Percentiles rank a stretch among this genome's conserved stretches.
These are phyloP conservation scores for Ogataea siamensis DNA, from an alignment of 805 yeast species.

Conservation along the genomic window DNA sequence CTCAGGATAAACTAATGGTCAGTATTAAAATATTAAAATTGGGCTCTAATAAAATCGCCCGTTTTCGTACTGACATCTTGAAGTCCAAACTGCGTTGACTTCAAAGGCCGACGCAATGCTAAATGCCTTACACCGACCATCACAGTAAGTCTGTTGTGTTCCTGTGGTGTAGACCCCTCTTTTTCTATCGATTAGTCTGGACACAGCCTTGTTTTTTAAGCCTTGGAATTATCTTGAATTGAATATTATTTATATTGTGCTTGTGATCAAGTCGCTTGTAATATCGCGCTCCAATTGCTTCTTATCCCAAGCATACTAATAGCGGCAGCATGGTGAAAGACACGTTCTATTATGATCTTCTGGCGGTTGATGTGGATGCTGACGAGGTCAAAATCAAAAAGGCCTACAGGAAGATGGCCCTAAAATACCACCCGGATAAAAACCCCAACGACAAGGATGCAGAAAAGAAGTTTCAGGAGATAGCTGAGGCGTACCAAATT, in stretches of 20 bases:
- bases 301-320: too few relatives aligned
- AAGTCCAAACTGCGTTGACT: background rate
- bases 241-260: background rate
- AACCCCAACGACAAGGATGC: slow-evolving; percentile 76
- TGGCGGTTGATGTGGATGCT: slow-evolving; percentile 58
- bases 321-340: slow-evolving; percentile 73
- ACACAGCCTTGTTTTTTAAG: background rate
- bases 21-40: background rate
- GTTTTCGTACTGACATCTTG: slow-evolving; percentile 5
- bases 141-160: background rate
- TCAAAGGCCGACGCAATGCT: background rate
- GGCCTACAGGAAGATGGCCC: slow-evolving; percentile 75
- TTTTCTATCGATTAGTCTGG: background rate
- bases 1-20: slow-evolving; percentile 29
- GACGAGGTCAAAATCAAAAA: slow-evolving; percentile 68
- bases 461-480: slow-evolving; percentile 64
- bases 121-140: background rate
- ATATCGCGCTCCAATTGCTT: too few relatives aligned
- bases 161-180: background rate
- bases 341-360: slow-evolving; percentile 66
- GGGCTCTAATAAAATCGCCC: background rate
- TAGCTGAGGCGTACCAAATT: slow-evolving; percentile 73
- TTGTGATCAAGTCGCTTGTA: too few relatives aligned
- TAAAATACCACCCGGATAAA: slow-evolving; percentile 78
- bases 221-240: background rate